phyloP scores from a whole-genome alignment of 176 grass and related monocot species.

The Saccharum officinarum region DNA sequence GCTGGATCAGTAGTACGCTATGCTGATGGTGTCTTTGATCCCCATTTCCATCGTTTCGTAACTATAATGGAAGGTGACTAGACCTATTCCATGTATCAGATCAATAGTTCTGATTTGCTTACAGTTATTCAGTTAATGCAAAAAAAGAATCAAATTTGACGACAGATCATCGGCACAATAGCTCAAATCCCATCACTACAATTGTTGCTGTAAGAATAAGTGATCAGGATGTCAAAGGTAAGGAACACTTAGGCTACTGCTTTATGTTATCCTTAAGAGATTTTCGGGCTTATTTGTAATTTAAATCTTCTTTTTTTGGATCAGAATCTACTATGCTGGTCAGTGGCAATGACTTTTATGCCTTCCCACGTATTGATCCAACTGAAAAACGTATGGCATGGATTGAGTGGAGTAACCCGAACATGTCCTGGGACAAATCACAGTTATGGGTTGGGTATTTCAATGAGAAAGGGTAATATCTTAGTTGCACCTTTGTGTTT shows the following conservation, averaged over 20 bases:
- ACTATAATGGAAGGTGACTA: slow-evolving; percentile 84
- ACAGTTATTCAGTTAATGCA: background rate
- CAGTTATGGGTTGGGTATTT: slow-evolving; percentile 88
- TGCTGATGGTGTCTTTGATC: slow-evolving; percentile 78
- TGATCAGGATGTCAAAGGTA: slow-evolving; percentile 50
- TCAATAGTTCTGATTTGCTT: background rate
- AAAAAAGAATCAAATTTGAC: slow-evolving; percentile 4
- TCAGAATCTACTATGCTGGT: slow-evolving; percentile 66
- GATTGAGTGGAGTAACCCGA: slow-evolving; percentile 85
- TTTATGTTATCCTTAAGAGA: background rate
- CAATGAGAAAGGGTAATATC: slow-evolving; percentile 69
- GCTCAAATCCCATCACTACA: slow-evolving; percentile 57
- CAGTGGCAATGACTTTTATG: slow-evolving; percentile 82
- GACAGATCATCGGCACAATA: slow-evolving; percentile 62
- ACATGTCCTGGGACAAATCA: slow-evolving; percentile 86
- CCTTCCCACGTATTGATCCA: slow-evolving; percentile 79
- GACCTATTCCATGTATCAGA: background rate
- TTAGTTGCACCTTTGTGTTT: slow-evolving; percentile 19
- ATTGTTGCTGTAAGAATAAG: slow-evolving; percentile 52
- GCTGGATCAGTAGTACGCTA: slow-evolving; percentile 45
- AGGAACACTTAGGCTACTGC: slow-evolving; percentile 13
- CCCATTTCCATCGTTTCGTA: slow-evolving; percentile 69
- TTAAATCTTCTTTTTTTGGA: slow-evolving; percentile 4
- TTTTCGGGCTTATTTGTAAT: background rate
- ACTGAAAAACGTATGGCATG: slow-evolving; percentile 64